phyloP scores from a whole-genome alignment of 2,329 filamentous ascomycete species.

The Gnomoniopsis sp. region DNA sequence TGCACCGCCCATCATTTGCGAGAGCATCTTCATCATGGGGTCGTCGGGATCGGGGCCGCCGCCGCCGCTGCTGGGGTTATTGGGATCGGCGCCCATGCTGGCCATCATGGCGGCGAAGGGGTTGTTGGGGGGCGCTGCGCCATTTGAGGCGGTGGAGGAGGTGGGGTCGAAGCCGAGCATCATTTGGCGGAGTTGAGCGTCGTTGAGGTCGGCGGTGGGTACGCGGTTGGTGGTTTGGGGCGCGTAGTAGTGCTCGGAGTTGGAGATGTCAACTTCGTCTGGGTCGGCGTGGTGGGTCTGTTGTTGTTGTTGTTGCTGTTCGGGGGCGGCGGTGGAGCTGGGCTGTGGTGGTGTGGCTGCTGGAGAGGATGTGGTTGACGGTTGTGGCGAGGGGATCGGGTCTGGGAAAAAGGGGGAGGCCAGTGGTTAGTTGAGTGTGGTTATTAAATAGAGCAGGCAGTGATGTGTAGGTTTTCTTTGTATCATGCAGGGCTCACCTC shows the following conservation, averaged over 20 bases:
- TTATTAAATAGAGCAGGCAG: not conserved
- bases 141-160: constrained; percentile 22
- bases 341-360: constrained; percentile 28
- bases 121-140: constrained; percentile 14
- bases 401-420: no score
- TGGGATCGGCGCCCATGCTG: no score
- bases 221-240: constrained; percentile 44
- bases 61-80: constrained; percentile 25
- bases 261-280: constrained; percentile 75
- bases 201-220: constrained; percentile 39
- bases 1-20: constrained; percentile 59
- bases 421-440: no score
- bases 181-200: constrained; percentile 62
- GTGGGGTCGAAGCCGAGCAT: constrained; percentile 55
- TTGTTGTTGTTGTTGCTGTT: no score
- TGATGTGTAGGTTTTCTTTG: not conserved
- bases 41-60: constrained; percentile 39
- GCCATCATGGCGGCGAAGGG: constrained; percentile 31
- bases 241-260: constrained; percentile 57
- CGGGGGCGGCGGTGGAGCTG: constrained; percentile 22
- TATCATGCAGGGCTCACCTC: constrained; percentile 33
- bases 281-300: constrained; percentile 56
- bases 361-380: constrained; percentile 25
- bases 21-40: constrained; percentile 71
- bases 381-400: constrained; percentile 21